Base-by-base conservation (phyloP, 2,329 filamentous ascomycete species). In the Periconia macrospinosa region DNA sequence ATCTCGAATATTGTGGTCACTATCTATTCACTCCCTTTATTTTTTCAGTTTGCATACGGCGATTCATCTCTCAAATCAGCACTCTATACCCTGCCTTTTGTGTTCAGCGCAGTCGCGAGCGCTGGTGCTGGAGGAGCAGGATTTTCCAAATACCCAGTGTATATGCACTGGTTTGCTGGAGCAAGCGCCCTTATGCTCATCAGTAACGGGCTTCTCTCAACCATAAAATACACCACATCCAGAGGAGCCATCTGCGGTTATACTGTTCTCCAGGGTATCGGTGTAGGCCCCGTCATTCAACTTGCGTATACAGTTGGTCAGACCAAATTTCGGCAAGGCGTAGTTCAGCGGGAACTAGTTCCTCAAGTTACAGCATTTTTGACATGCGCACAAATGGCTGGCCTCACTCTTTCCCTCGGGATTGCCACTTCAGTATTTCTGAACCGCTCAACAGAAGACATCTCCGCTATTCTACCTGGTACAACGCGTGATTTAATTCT, bases 111-210 rank as follows among this genome's bases (percentile, higher is more conserved):
- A 27, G 23, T 27, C 8, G 23, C 8, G 23, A 27, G 23, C 23
- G 23, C 23, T 8, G 23, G 23, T 20, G 14, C 45, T 6, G 52
- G 51, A 42, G 61, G 62, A 11, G n/a, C 40, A 7, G 6, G 58
- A 14, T 54, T 63, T 48, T 20, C 47, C 6, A 53, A 43, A 33
- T 49, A 49, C 23, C 54, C 59, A 1, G 44, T 55, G n/a, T 65
- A 62, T 50, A 48, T 54, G 52, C 53, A 48, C 9, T 63, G 57
- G 60, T 62, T 62, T 41, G 20, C 51, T 19, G 44, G 40, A 27
- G 23, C 5, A 27, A 50, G 49, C 44, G 33, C 40, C 19, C 17
- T 35, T n/a, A 47, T 45, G 35, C 49, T 41, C 19, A 40, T 41
- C 41, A n/a, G 23, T 20, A 47, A 42, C 30, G 45, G 45, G 7